Conservation (phyloP, 805 yeast genomes). For the Candida sithepensis region DNA sequence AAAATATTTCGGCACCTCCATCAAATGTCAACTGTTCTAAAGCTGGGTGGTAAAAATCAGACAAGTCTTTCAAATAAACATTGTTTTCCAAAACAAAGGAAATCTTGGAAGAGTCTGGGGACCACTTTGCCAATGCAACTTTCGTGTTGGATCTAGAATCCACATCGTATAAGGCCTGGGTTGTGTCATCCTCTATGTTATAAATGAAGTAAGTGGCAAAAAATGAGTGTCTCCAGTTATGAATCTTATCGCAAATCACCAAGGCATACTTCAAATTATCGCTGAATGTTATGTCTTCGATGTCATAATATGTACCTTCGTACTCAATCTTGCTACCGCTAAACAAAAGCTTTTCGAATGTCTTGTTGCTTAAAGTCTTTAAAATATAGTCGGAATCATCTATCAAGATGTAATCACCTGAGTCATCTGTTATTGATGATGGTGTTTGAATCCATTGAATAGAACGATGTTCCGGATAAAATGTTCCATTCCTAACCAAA, state of each 20-base stretch:
- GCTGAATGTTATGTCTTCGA: slow-evolving; percentile 58
- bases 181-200: slow-evolving; percentile 35
- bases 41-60: slow-evolving; percentile 18
- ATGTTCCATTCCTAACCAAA: slow-evolving; percentile 51
- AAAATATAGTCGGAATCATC: slow-evolving; percentile 49
- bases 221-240: slow-evolving; percentile 74
- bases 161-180: slow-evolving; percentile 23
- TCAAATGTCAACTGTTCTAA: slow-evolving; percentile 57
- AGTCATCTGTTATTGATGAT: slow-evolving; percentile 47
- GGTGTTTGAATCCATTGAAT: slow-evolving; percentile 70
- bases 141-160: slow-evolving; percentile 22
- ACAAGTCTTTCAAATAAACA: slow-evolving; percentile 50
- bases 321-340: slow-evolving; percentile 44
- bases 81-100: slow-evolving; percentile 70
- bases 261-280: slow-evolving; percentile 61
- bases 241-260: slow-evolving; percentile 56
- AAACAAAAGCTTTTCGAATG: slow-evolving; percentile 44
- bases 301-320: slow-evolving; percentile 37
- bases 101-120: slow-evolving; percentile 64
- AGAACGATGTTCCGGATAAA: slow-evolving; percentile 46
- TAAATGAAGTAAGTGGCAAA: slow-evolving; percentile 60
- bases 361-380: slow-evolving; percentile 45
- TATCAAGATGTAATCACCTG: slow-evolving; percentile 61
- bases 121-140: slow-evolving; percentile 57
- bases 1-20: slow-evolving; percentile 68